phyloP scores from a whole-genome alignment of 2,329 filamentous ascomycete species.

The Colletotrichum orbiculare region DNA sequence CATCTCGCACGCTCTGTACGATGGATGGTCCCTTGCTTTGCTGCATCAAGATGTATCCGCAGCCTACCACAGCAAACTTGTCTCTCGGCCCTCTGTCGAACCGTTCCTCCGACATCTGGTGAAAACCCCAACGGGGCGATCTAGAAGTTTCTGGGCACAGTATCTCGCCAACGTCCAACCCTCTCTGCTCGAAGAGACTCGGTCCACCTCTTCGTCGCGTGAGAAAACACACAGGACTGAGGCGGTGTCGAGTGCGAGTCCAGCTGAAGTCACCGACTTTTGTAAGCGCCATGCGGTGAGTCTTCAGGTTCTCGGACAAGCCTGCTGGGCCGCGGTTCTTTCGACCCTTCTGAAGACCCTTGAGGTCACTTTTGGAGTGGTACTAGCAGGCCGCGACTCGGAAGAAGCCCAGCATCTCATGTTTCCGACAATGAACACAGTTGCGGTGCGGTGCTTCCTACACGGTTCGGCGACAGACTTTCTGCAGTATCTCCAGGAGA shows the following conservation, averaged over 20 bases:
- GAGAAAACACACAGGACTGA: slow-evolving; percentile 50
- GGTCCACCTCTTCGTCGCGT: slow-evolving; percentile 43
- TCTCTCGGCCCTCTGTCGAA: slow-evolving; percentile 59
- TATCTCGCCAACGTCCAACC: slow-evolving; percentile 66
- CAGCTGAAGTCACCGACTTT: slow-evolving; percentile 56
- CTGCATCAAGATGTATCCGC: slow-evolving; percentile 76
- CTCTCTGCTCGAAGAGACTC: slow-evolving; percentile 44
- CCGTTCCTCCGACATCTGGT: slow-evolving; percentile 66
- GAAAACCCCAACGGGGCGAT: slow-evolving; percentile 47
- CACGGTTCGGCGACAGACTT: slow-evolving; percentile 75
- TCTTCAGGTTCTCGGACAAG: slow-evolving; percentile 79
- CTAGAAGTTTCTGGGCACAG: slow-evolving; percentile 75
- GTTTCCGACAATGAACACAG: slow-evolving; percentile 94
- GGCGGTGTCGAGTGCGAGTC: slow-evolving; percentile 46
- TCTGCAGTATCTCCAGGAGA: slow-evolving; percentile 79
- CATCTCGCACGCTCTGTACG: slow-evolving; percentile 88
- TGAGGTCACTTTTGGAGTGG: slow-evolving; percentile 84
- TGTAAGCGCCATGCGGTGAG: slow-evolving; percentile 77
- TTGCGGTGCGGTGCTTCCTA: slow-evolving; percentile 77
- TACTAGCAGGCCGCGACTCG: slow-evolving; percentile 86
- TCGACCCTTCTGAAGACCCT: slow-evolving; percentile 71
- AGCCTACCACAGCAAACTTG: slow-evolving; percentile 66
- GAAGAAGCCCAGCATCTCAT: slow-evolving; percentile 74
- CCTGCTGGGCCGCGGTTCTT: slow-evolving; percentile 79
- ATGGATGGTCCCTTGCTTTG: slow-evolving; percentile 84